A percentile compares a stretch with the other conserved stretches of the same genome.
Evolutionary conservation across 495 filamentous ascomycete species (phyloP).

Genomic region (Penicillium subrubescens): DNA sequence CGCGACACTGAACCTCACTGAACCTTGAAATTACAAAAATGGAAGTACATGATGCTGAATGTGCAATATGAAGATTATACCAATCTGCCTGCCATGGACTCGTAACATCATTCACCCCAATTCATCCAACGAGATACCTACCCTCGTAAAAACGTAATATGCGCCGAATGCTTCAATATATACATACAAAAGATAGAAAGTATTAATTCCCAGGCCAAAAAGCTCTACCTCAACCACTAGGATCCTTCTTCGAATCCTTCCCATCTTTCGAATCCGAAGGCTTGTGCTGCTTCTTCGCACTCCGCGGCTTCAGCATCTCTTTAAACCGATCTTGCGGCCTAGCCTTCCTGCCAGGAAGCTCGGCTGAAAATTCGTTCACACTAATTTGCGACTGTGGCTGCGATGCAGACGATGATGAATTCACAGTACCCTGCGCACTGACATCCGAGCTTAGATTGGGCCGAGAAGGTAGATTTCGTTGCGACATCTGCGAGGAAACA

Average conservation of each 20-base stretch:
- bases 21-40: slow-evolving; percentile 1
- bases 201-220: not conserved
- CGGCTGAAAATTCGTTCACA: slow-evolving; percentile 11
- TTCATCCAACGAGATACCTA: not conserved
- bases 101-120: slow-evolving; percentile 6
- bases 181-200: not conserved
- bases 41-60: slow-evolving; percentile 5
- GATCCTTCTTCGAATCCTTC: slow-evolving; percentile 3
- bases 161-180: not conserved
- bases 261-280: slow-evolving; percentile 8
- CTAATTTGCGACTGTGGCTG: slow-evolving; percentile 11
- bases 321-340: slow-evolving; percentile 23
- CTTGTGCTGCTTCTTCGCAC: slow-evolving; percentile 28
- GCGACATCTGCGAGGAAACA: slow-evolving; percentile 3
- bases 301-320: slow-evolving; percentile 25
- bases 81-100: not conserved
- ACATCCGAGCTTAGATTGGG: slow-evolving; percentile 23
- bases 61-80: not conserved
- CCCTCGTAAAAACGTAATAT: not conserved
- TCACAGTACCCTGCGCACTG: slow-evolving; percentile 24
- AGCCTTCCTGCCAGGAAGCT: slow-evolving; percentile 18
- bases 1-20: not conserved
- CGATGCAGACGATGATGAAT: slow-evolving; percentile 23
- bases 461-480: slow-evolving; percentile 6
- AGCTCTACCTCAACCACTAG: not conserved